These are phyloP conservation scores for Paradendryphiella salina DNA, from an alignment of 2,329 filamentous ascomycete genomes.

Conservation along the genomic window DNA sequence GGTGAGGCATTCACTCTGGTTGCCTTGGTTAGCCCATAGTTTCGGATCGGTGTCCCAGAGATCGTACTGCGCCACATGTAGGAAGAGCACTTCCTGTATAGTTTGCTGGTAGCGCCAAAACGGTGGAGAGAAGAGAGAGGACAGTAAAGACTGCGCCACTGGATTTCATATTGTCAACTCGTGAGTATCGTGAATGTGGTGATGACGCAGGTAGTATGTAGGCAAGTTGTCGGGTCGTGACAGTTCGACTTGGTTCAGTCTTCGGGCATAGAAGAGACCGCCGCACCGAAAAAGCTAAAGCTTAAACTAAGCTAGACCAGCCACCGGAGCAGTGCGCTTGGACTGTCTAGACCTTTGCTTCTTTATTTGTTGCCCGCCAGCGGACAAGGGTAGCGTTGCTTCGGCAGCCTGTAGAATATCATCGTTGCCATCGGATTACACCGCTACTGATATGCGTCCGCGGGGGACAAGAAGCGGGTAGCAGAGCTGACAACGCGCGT, in stretches of 20 bases:
- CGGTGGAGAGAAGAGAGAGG: conserved; percentile 12
- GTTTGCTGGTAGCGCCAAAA: conserved; percentile 11
- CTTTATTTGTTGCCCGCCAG: not conserved
- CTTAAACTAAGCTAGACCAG: not conserved
- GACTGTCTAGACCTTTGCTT: conserved; percentile 1
- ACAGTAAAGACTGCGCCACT: conserved; percentile 8
- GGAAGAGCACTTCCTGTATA: conserved; percentile 10
- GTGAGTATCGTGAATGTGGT: too few relatives aligned
- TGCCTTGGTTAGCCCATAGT: not conserved
- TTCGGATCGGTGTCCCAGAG: not conserved
- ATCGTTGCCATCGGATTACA: not conserved
- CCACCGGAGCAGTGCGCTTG: not conserved
- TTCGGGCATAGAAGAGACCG: not conserved
- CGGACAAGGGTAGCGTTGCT: not conserved
- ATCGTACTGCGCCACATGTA: conserved; percentile 23
- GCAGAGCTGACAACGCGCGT: not conserved
- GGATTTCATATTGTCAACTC: conserved; percentile 11
- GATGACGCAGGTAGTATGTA: not conserved
- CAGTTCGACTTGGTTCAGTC: not conserved
- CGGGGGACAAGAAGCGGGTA: not conserved
- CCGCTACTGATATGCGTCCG: not conserved
- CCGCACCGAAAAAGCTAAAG: not conserved
- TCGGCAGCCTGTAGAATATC: not conserved
- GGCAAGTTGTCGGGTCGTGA: not conserved
- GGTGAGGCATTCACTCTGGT: conserved; percentile 1